These are phyloP conservation scores for Salix exigua DNA, from an alignment of 345 rosid species.

Conservation along the genomic window DNA sequence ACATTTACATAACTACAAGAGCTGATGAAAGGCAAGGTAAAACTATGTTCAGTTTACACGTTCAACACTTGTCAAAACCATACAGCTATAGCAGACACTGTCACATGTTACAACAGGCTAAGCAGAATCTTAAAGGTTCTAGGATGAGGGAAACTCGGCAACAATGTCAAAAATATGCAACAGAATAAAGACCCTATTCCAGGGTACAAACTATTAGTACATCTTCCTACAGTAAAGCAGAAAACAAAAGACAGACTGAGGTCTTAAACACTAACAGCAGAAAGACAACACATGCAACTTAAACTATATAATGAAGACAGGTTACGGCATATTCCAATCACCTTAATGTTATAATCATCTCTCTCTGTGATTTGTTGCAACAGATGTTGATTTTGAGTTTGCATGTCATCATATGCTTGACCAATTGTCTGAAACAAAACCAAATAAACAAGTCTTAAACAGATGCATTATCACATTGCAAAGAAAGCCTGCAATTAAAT, in stretches of 20 bases:
- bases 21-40: neutral
- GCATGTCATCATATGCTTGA: slow-evolving; percentile 91
- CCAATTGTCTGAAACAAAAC: slow-evolving; percentile 75
- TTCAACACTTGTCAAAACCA: neutral
- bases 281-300: neutral
- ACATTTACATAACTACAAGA: neutral
- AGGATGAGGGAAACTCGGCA: neutral
- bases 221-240: neutral
- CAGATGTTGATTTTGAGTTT: slow-evolving; percentile 89
- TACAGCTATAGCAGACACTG: neutral
- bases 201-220: neutral
- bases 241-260: neutral
- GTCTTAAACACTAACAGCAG: neutral
- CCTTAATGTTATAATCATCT: slow-evolving; percentile 98
- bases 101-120: neutral
- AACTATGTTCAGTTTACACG: neutral
- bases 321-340: slow-evolving; percentile 15
- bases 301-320: neutral
- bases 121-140: neutral
- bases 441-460: slow-evolving; percentile 12
- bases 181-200: neutral
- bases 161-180: neutral
- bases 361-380: slow-evolving; percentile 92
- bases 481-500: slow-evolving; percentile 7
- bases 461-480: slow-evolving; percentile 3